Evolutionary conservation across 1,284 basidiomycete genomes (phyloP).

Genomic region (Sanguinoderma infundibulare): DNA sequence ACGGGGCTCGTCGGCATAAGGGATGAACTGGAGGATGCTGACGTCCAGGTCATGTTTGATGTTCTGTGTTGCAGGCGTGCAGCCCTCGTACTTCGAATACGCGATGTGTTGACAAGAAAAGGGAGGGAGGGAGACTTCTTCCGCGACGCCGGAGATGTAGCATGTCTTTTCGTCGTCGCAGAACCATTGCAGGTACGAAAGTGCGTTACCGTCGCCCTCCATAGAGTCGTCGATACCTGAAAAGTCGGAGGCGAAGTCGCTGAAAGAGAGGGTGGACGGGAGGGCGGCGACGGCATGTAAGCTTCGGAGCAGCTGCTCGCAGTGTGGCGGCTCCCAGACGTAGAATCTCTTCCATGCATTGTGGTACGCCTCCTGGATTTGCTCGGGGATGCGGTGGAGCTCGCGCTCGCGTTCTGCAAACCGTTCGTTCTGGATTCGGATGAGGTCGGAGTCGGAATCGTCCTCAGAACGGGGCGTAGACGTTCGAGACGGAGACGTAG

Average conservation of each 20-base stretch:
- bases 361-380: conserved; percentile 11
- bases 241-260: not conserved
- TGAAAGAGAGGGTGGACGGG: not conserved
- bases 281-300: conserved; percentile 1
- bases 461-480: not conserved
- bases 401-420: conserved; percentile 14
- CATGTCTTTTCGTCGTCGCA: not conserved
- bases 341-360: conserved; percentile 43
- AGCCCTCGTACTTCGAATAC: conserved; percentile 38
- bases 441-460: conserved; percentile 1
- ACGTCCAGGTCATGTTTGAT: conserved; percentile 18
- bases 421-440: conserved; percentile 7
- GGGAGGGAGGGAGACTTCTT: not conserved
- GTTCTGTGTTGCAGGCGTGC: conserved; percentile 36
- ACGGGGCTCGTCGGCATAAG: conserved; percentile 40
- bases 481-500: not conserved
- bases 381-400: conserved; percentile 5
- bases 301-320: conserved; percentile 10
- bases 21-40: conserved; percentile 32
- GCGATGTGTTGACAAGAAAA: not conserved
- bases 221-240: conserved; percentile 5
- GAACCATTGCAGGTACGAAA: conserved; percentile 5
- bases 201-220: not conserved
- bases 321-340: conserved; percentile 35
- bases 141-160: not conserved